A percentile compares a stretch with the other conserved stretches of the same genome.
These are phyloP conservation scores for Plantago elongata DNA, from an alignment of 257 asterid genomes.

Conservation along the genomic window DNA sequence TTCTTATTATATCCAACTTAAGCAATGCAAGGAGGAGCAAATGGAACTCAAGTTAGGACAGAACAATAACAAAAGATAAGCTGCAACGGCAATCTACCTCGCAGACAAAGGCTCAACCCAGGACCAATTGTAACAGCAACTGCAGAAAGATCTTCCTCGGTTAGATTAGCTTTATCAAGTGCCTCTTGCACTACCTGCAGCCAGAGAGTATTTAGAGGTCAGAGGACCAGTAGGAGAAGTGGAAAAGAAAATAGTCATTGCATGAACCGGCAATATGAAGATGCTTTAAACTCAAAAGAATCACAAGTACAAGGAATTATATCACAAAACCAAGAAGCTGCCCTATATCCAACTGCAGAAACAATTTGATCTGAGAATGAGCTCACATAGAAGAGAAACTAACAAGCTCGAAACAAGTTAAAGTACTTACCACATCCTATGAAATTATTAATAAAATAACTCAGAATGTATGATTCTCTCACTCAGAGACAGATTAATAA, in stretches of 20 bases:
- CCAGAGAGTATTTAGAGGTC: slow-evolving; percentile 13
- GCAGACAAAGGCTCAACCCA: slow-evolving; percentile 96
- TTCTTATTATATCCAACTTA: not conserved
- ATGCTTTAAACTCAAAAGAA: no score
- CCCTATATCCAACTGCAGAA: not conserved
- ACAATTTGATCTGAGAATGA: not conserved
- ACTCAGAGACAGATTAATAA: not conserved
- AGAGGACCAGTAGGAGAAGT: not conserved
- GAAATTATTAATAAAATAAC: slow-evolving; percentile 1
- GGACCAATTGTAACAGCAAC: slow-evolving; percentile 99
- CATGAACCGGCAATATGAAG: no score
- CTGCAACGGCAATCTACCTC: slow-evolving; percentile 44
- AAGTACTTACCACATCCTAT: not conserved
- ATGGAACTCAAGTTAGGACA: slow-evolving; percentile 3
- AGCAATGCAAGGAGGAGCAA: slow-evolving; percentile 11
- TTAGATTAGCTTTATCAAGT: slow-evolving; percentile 68
- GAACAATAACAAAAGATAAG: not conserved
- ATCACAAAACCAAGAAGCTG: not conserved
- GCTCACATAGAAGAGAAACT: not conserved
- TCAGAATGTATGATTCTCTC: not conserved
- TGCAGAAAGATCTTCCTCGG: slow-evolving; percentile 89
- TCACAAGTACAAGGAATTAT: no score
- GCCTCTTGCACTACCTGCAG: slow-evolving; percentile 96
- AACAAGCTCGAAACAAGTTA: not conserved
- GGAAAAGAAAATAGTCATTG: no score